Evolutionary conservation across 305 asterid species (phyloP).

Genomic region (Ilex paraguariensis): DNA sequence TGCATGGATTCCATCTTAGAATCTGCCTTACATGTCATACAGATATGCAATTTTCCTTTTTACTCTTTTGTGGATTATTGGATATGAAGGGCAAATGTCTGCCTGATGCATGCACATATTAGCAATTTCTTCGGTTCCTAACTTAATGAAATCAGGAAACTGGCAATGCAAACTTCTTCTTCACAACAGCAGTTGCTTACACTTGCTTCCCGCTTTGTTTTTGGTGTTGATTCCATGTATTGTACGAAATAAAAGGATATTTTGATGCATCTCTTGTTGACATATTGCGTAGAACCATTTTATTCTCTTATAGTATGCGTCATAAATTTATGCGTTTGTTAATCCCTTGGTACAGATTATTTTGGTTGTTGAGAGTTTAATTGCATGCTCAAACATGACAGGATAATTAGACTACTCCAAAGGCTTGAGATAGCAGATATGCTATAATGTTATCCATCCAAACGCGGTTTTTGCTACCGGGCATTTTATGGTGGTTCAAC

Average conservation of each 20-base stretch:
- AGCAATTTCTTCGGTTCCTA: slow-evolving; percentile 12
- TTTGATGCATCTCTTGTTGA: no score
- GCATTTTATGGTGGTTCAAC: no score
- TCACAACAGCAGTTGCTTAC: slow-evolving; percentile 84
- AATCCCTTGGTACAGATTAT: slow-evolving; percentile 47
- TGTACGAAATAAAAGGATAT: background rate
- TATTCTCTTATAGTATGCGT: no score
- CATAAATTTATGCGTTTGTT: no score
- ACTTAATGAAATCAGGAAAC: slow-evolving; percentile 59
- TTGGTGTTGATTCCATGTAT: slow-evolving; percentile 13
- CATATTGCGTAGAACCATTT: no score
- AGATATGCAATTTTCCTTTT: slow-evolving; percentile 91
- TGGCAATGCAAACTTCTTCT: slow-evolving; percentile 95
- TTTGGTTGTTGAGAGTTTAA: slow-evolving; percentile 80
- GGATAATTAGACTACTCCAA: slow-evolving; percentile 48
- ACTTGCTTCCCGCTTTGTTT: slow-evolving; percentile 83
- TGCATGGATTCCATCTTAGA: no score
- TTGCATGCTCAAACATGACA: slow-evolving; percentile 77
- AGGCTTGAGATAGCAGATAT: slow-evolving; percentile 19
- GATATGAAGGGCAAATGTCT: slow-evolving; percentile 91
- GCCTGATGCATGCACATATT: slow-evolving; percentile 10
- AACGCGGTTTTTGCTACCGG: background rate
- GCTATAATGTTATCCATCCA: background rate
- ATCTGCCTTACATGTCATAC: slow-evolving; percentile 21
- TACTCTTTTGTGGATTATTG: slow-evolving; percentile 90